Percentiles rank a stretch among this genome's conserved stretches.
phyloP scores from a whole-genome alignment of 305 asterid genomes.

The Fraxinus sp. region DNA sequence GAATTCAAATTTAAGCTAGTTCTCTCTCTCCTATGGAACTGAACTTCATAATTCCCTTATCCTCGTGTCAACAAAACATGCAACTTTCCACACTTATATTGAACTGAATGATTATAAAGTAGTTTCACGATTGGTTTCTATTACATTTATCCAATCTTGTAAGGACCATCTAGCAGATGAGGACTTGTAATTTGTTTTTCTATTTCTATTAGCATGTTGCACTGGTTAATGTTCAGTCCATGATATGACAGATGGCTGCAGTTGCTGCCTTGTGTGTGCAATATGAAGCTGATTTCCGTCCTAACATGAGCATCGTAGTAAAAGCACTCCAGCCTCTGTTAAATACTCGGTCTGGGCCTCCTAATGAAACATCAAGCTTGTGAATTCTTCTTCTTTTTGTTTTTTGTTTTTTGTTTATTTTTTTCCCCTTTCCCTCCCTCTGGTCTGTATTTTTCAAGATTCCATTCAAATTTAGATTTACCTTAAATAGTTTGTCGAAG shows the following conservation, averaged over 20 bases:
- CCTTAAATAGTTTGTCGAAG: background rate
- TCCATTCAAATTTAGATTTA: background rate
- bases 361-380: conserved; percentile 27
- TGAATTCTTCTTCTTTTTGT: conserved; percentile 9
- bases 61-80: background rate
- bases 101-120: background rate
- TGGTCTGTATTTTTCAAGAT: background rate
- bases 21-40: background rate
- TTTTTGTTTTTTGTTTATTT: too few species aligned
- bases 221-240: background rate
- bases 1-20: background rate
- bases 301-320: conserved; percentile 58
- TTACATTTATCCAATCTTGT: background rate
- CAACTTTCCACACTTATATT: background rate
- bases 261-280: conserved; percentile 59
- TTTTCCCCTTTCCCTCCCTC: background rate
- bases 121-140: background rate
- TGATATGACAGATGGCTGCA: conserved; percentile 47
- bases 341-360: conserved; percentile 45
- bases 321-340: conserved; percentile 59
- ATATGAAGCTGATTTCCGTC: conserved; percentile 52
- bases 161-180: background rate
- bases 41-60: background rate
- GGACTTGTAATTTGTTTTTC: background rate
- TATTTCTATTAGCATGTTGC: background rate